Evolutionary conservation across 2,329 filamentous ascomycete species (phyloP), one percentile per base, ranked within the genome.

Genomic region (Aspergillus carbonarius): DNA sequence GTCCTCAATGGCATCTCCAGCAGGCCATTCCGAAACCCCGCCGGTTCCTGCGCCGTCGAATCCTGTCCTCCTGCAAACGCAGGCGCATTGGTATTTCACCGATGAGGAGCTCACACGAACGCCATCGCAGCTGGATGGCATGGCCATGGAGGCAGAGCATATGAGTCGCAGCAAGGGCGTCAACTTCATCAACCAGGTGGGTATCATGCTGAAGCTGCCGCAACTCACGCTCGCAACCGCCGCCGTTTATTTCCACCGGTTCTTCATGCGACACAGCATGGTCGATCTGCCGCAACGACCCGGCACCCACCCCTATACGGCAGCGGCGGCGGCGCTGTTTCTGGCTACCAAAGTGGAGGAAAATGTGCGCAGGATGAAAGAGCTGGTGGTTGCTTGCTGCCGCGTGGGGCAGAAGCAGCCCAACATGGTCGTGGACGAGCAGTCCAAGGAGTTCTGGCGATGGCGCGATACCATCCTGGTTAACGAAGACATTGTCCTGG

Each of bases 341-440:
- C 84, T 99, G 9, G 93, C 95, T 8, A 97, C 96, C 66, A 99
- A 99, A 75, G 93, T 96, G 18, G 93, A 99, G 72, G 95, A 99
- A 73, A 96, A 96, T 72, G 96, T 92, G 71, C 88, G 93, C 50
- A 96, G 96, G 77, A 96, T 96, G 67, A 96, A 92, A 70, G 92
- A 97, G 64, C 83, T 99, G 60, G 93, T 99, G 64, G 89, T 97
- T 32, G 91, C 93, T 1, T 95, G 96, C 68, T 95, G 92, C 60
- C 91, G 93, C 65, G 92, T 97, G 18, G 95, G 93, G 27, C 92
- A 97, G 75, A 98, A 99, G 79, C 93, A 98, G 67, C 83, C 91
- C 1, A 90, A 92, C 68, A 85, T 97, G 59, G 82, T 93, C 55
- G 91, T 98, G 54, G 95, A 99, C 72, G 95, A 98, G 76, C 93